Percentiles rank a stretch among this genome's conserved stretches.
phyloP scores from a whole-genome alignment of 2,329 filamentous ascomycete species.

The Endothia cerciana region DNA sequence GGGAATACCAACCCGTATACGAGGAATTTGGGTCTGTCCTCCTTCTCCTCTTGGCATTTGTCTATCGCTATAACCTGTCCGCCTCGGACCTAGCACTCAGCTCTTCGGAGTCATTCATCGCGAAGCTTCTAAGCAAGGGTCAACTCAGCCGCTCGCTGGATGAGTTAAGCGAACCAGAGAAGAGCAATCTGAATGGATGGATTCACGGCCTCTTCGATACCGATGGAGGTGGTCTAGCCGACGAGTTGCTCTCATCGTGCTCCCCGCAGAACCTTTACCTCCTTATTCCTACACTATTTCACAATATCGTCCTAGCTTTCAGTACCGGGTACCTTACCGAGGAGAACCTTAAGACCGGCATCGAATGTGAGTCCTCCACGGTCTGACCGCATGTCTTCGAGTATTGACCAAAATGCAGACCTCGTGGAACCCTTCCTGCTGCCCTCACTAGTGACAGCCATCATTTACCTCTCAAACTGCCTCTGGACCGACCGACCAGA shows the following conservation, averaged over 20 bases:
- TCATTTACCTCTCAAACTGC: slow-evolving; percentile 72
- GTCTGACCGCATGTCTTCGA: slow-evolving; percentile 5
- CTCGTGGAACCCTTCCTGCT: slow-evolving; percentile 79
- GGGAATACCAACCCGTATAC: slow-evolving; percentile 82
- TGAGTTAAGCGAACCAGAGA: slow-evolving; percentile 67
- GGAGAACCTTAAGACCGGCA: slow-evolving; percentile 71
- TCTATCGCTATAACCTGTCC: slow-evolving; percentile 73
- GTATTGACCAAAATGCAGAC: slow-evolving; percentile 51
- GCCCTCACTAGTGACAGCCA: slow-evolving; percentile 75
- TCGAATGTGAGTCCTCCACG: slow-evolving; percentile 66
- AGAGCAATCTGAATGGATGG: slow-evolving; percentile 72
- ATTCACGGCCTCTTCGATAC: slow-evolving; percentile 77
- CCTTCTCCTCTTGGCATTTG: slow-evolving; percentile 72
- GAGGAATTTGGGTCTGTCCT: slow-evolving; percentile 83
- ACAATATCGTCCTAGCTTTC: slow-evolving; percentile 73
- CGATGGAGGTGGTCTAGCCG: slow-evolving; percentile 73
- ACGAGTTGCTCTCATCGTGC: slow-evolving; percentile 81
- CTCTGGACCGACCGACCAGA: slow-evolving; percentile 67
- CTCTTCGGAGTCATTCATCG: slow-evolving; percentile 67
- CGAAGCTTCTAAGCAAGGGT: slow-evolving; percentile 65
- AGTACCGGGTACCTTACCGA: slow-evolving; percentile 67
- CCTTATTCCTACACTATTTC: slow-evolving; percentile 75
- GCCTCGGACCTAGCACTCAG: slow-evolving; percentile 66
- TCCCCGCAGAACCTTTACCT: slow-evolving; percentile 83
- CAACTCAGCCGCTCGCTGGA: slow-evolving; percentile 60